These are phyloP conservation scores for Magnusiomyces magnusii DNA, from an alignment of 1,139 yeast genomes.

Conservation along the genomic window DNA sequence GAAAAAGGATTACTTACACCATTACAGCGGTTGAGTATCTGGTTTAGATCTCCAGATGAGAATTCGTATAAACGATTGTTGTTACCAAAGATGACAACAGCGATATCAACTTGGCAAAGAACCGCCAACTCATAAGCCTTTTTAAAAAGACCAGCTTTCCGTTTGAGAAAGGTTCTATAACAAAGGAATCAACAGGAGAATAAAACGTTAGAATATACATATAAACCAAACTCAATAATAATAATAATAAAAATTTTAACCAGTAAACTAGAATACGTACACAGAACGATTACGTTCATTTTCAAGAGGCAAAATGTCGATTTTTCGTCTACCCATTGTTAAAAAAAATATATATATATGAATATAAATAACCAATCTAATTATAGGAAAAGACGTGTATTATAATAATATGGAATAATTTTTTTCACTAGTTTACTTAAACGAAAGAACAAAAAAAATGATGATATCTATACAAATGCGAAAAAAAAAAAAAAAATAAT, in stretches of 20 bases:
- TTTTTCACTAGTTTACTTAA: no score
- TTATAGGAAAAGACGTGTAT: no score
- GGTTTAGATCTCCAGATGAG: slow-evolving; percentile 60
- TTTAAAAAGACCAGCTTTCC: slow-evolving; percentile 92
- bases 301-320: slow-evolving; percentile 81
- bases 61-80: slow-evolving; percentile 78
- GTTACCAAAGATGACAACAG: slow-evolving; percentile 82
- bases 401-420: no score
- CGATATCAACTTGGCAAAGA: slow-evolving; percentile 85
- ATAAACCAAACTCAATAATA: no score
- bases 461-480: no score
- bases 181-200: slow-evolving; percentile 8
- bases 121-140: slow-evolving; percentile 94
- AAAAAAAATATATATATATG: neutral
- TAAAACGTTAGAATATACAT: no score
- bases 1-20: slow-evolving; percentile 23
- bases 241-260: no score
- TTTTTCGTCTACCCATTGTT: slow-evolving; percentile 92
- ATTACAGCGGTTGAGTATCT: slow-evolving; percentile 51
- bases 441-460: no score
- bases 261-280: slow-evolving; percentile 29
- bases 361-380: neutral
- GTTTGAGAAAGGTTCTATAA: slow-evolving; percentile 80
- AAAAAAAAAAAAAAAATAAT: no score
- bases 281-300: slow-evolving; percentile 76